Evolutionary conservation across 2,329 filamentous ascomycete species (phyloP).

Genomic region (Neonectria magnoliae): DNA sequence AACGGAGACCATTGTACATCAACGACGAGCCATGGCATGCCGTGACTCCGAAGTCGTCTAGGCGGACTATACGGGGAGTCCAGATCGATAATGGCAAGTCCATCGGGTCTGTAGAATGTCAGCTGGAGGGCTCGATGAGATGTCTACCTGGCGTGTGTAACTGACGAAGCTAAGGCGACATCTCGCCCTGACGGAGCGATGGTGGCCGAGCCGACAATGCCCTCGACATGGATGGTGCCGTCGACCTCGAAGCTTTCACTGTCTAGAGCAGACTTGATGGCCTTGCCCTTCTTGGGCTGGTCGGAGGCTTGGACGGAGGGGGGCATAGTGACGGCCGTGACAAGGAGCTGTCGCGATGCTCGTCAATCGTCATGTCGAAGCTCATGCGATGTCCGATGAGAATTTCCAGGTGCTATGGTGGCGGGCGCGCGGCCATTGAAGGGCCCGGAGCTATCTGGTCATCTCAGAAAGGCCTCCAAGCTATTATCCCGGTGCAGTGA

Average conservation of each 20-base stretch:
- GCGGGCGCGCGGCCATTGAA: slow-evolving; percentile 30
- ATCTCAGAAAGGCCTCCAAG: slow-evolving; percentile 5
- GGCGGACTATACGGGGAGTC: slow-evolving; percentile 90
- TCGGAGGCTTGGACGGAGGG: slow-evolving; percentile 58
- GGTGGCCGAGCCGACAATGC: slow-evolving; percentile 86
- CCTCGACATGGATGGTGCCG: slow-evolving; percentile 83
- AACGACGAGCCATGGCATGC: slow-evolving; percentile 92
- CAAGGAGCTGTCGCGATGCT: slow-evolving; percentile 32
- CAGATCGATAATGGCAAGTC: slow-evolving; percentile 89
- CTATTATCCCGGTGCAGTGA: slow-evolving; percentile 1
- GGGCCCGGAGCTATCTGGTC: background rate
- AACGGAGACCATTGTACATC: slow-evolving; percentile 98
- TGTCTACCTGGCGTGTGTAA: slow-evolving; percentile 37
- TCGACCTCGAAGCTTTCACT: slow-evolving; percentile 89
- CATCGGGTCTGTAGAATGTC: slow-evolving; percentile 69
- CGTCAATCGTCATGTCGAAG: slow-evolving; percentile 42
- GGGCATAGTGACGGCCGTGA: slow-evolving; percentile 54
- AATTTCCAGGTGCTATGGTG: slow-evolving; percentile 12
- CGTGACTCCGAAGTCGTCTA: slow-evolving; percentile 81
- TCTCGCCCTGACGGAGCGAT: slow-evolving; percentile 93
- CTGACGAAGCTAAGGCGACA: slow-evolving; percentile 84
- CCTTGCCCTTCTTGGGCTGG: slow-evolving; percentile 64
- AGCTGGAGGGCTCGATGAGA: slow-evolving; percentile 10
- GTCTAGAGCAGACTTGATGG: slow-evolving; percentile 77
- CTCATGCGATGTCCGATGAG: slow-evolving; percentile 19